Percentiles rank a stretch among this genome's conserved stretches.
Evolutionary conservation across 306 rosid genomes (phyloP).

Genomic region (Cucurbita ficifolia): DNA sequence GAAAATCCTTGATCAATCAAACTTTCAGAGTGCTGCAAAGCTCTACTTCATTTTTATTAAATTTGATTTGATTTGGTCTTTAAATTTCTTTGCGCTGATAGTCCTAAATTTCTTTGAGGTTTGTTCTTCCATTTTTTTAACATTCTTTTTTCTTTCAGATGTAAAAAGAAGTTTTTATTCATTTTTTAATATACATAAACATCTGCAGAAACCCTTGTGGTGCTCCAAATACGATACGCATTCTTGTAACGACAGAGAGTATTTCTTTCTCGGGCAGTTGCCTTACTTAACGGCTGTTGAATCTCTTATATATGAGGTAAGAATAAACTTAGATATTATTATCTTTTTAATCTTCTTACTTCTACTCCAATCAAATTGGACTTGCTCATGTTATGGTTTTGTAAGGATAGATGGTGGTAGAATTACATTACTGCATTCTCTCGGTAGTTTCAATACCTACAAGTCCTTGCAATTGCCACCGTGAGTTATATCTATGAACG

Average conservation of each 20-base stretch:
- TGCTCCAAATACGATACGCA: constrained; percentile 32
- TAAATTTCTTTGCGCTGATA: constrained; percentile 55
- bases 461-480: neutral
- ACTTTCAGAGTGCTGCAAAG: constrained; percentile 51
- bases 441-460: neutral
- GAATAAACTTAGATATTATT: neutral
- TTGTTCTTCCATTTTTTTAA: constrained; percentile 9
- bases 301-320: constrained; percentile 75
- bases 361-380: neutral
- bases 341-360: neutral
- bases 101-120: constrained; percentile 86
- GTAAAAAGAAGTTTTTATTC: neutral
- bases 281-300: constrained; percentile 63
- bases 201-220: constrained; percentile 81
- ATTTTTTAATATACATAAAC: neutral
- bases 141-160: neutral
- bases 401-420: neutral
- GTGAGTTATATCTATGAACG: neutral
- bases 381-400: neutral
- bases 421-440: neutral
- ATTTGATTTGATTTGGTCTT: constrained; percentile 46
- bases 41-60: constrained; percentile 45
- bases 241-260: constrained; percentile 65
- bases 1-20: constrained; percentile 61
- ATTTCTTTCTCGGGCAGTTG: constrained; percentile 78